Percentiles rank a stretch among this genome's conserved stretches.
Evolutionary conservation across 1,284 basidiomycete genomes (phyloP).

Genomic region (Rugosomyces carneus): DNA sequence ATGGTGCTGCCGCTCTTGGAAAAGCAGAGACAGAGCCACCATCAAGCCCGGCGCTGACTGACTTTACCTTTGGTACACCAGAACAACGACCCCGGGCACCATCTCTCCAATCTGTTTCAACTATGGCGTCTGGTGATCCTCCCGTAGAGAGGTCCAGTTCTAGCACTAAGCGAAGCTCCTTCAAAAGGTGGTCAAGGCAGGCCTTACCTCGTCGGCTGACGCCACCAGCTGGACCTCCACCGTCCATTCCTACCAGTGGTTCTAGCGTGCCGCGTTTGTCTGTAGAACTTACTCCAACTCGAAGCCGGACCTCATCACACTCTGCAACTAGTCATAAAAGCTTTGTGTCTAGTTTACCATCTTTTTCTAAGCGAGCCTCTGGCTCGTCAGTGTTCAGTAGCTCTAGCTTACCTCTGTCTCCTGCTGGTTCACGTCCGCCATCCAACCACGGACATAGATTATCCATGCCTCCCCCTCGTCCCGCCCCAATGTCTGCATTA

Average conservation of each 20-base stretch:
- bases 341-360: conserved; percentile 41
- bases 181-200: conserved; percentile 56
- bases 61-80: conserved; percentile 30
- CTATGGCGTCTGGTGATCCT: conserved; percentile 36
- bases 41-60: conserved; percentile 20
- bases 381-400: conserved; percentile 48
- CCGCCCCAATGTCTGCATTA: conserved; percentile 60
- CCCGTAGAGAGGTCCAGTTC: conserved; percentile 33
- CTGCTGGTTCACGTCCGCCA: conserved; percentile 22
- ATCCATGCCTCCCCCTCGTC: conserved; percentile 62
- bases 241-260: conserved; percentile 35
- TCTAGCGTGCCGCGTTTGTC: conserved; percentile 14
- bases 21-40: conserved; percentile 21
- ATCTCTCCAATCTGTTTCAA: conserved; percentile 52
- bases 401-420: conserved; percentile 42
- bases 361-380: conserved; percentile 56
- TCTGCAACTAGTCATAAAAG: conserved; percentile 40
- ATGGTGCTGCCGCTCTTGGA: conserved; percentile 5
- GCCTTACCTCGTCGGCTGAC: conserved; percentile 46
- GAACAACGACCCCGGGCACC: conserved; percentile 35
- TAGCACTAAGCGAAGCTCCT: conserved; percentile 33
- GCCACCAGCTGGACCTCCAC: conserved; percentile 55
- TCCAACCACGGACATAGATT: conserved; percentile 42
- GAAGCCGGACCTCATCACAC: conserved; percentile 38
- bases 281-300: conserved; percentile 32